Evolutionary conservation across 2,329 filamentous ascomycete genomes (phyloP), one percentile per base, ranked within the genome.

Genomic region (Ophiostoma ips): DNA sequence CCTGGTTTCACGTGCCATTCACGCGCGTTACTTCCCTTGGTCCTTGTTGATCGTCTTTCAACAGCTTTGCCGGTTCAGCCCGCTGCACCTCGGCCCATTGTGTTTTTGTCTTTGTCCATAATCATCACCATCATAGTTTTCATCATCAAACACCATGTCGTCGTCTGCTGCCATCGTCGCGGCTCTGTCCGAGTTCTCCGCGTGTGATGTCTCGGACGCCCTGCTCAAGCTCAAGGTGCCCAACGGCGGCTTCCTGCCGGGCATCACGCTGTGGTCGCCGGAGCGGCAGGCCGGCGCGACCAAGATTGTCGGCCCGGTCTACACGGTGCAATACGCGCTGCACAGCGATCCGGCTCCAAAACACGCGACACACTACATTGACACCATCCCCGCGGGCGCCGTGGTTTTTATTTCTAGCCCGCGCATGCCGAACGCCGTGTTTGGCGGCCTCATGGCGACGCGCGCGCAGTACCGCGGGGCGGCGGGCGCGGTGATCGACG

Each of bases 211-310:
- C 37, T 69, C 71, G 41, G 73, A 75, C 54, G 73, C 71, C 1
- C 65, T 76, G 2, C 64, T 65, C 54, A 76, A 75, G 58, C 63
- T 76, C 40, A 66, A 68, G 40, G 61, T 64, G 48, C 65, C 61
- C 53, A 62, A 73, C 56, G 73, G 73, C 54, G 74, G 74, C 40
- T 78, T 77, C 59, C 64, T 77, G 1, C 66, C 69, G 2, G 72
- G 72, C 12, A 61, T 77, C 45, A 71, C 68, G 24, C 71, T 77
- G 66, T 76, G 68, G 66, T 77, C 73, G 3, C 73, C 74, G 1
- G 61, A 67, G 46, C 68, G 69, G 36, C 72, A 75, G 61, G 65
- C 66, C 18, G 72, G 72, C 5, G 55, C 62, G 11, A 72, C 72
- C 37, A 76, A 73, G 59, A 71, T 77, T 50, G 64, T 73, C 18